Evolutionary conservation across 2,329 filamentous ascomycete species (phyloP), one percentile per base, ranked within the genome.

Genomic region (Phialophora expanda): DNA sequence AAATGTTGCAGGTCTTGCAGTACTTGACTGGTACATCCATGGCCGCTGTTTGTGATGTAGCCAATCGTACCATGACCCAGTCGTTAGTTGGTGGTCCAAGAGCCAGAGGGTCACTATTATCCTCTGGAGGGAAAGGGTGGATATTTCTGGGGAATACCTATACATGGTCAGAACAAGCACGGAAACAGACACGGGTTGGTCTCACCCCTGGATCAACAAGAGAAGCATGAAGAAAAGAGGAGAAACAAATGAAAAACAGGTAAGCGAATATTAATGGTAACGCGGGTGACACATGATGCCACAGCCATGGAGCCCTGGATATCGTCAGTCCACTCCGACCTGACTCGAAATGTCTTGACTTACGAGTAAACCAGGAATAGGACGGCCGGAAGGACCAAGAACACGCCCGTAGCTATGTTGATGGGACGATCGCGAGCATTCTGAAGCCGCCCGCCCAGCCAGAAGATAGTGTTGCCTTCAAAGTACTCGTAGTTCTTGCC

Each of bases 21-120:
- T 96, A 97, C 80, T 99, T 98, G 67, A 94, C 93, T 0, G 95
- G 95, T 1, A 99, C 93, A 76, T 99, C 95, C 92, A 99, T 97
- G 5, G 93, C 93, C 8, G 93, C 90, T 34, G 91, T 90, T 30
- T 81, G 81, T 9, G 87, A 87, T 66, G 89, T 89, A 44, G 90
- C 87, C 9, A 92, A 91, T 74, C 93, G 91, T 72, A 98, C 91
- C 81, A 96, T 87, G 7, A 91, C 90, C 95, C 95, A 99, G 77
- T 96, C 93, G 59, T 92, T 98, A 6, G 90, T 95, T 1, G 93
- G 88, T 20, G 93, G 94, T 0, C 91, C 92, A 51, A 96, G 80
- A 41, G 87, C 86, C 46, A 97, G 82, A 5, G 93, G 92, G 75
- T 98, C 93, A 44, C 93, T 90, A 71, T 90, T 85, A 73, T 89